A percentile compares a stretch with the other conserved stretches of the same genome.
Evolutionary conservation across 257 asterid genomes (phyloP).

Genomic region (Solanum virginianum): DNA sequence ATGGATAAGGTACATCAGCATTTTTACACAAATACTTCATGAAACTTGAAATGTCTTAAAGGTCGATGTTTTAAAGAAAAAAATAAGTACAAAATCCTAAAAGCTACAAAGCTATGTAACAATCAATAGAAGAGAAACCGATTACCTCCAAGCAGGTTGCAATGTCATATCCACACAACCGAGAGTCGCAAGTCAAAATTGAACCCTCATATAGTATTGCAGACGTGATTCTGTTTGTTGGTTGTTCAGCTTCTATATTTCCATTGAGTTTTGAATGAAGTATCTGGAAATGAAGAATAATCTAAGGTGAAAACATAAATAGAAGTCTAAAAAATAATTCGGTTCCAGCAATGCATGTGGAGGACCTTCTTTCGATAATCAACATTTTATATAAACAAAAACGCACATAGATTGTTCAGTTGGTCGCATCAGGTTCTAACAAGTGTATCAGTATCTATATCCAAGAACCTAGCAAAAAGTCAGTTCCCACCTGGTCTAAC

Average conservation of each 20-base stretch:
- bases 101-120: not conserved
- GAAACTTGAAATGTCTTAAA: not conserved
- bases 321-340: not conserved
- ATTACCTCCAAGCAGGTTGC: conserved; percentile 96
- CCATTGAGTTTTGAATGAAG: conserved; percentile 62
- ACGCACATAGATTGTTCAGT: not conserved
- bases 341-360: not conserved
- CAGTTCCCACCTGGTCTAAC: not conserved
- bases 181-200: conserved; percentile 57
- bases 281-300: conserved; percentile 25
- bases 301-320: not conserved
- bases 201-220: conserved; percentile 73
- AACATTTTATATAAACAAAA: not conserved
- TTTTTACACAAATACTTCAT: not conserved
- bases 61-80: not conserved
- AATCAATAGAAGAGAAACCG: not conserved
- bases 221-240: conserved; percentile 41
- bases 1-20: not conserved
- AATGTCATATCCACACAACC: conserved; percentile 61
- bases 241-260: conserved; percentile 22
- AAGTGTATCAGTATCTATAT: not conserved
- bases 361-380: not conserved
- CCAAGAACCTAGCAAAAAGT: not conserved
- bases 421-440: not conserved
- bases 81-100: not conserved